phyloP scores from a whole-genome alignment of 768 basidiomycete genomes.

The Gymnopilus dilepis region DNA sequence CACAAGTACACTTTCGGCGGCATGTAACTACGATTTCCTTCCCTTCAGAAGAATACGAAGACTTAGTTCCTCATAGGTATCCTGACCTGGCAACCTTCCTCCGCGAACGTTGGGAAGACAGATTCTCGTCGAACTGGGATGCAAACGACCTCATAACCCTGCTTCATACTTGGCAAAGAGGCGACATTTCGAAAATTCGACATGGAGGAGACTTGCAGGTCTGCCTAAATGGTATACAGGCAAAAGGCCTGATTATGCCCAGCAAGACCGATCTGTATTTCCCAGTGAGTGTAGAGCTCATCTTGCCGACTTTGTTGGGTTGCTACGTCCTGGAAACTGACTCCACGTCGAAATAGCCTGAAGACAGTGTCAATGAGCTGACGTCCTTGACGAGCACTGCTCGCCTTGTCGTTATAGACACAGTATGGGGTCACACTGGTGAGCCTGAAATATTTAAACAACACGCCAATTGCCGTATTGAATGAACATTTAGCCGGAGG shows the following conservation, averaged over 20 bases:
- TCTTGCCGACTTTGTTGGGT: background rate
- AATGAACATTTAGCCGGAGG: conserved; percentile 43
- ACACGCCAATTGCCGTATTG: background rate
- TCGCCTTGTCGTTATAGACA: conserved; percentile 56
- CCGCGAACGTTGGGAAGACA: conserved; percentile 55
- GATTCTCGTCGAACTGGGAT: conserved; percentile 50
- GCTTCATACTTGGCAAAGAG: conserved; percentile 55
- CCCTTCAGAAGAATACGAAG: background rate
- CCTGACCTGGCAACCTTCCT: conserved; percentile 54
- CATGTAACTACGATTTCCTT: conserved; percentile 30
- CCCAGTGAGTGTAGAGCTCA: conserved; percentile 38
- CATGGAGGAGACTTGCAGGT: conserved; percentile 48
- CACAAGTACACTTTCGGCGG: conserved; percentile 49
- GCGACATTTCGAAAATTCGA: conserved; percentile 51
- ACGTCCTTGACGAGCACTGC: conserved; percentile 44
- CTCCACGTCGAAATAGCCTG: conserved; percentile 41
- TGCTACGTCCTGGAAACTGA: no score
- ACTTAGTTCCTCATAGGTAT: conserved; percentile 37
- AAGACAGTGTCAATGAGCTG: conserved; percentile 57
- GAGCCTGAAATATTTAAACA: conserved; percentile 23
- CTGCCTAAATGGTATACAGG: conserved; percentile 48
- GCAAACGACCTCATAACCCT: conserved; percentile 58
- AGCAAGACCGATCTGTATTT: conserved; percentile 66
- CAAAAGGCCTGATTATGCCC: conserved; percentile 61
- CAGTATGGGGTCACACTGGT: conserved; percentile 65